Evolutionary conservation across 169 alveolate species (phyloP).

Genomic region (Plasmodium coatneyi): DNA sequence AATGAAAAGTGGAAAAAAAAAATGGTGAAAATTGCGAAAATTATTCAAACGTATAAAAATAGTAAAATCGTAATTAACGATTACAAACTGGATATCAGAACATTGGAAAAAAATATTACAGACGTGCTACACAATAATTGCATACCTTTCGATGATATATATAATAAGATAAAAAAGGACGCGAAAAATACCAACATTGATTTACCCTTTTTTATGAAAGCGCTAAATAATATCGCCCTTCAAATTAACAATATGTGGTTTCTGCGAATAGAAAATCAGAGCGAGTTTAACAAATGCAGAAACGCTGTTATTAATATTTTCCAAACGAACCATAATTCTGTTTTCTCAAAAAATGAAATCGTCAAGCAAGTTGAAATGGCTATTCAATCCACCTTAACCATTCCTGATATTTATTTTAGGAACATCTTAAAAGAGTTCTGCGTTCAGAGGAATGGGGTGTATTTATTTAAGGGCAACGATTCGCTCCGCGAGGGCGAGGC

Average conservation of each 20-base stretch:
- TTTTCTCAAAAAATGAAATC: slow-evolving; percentile 57
- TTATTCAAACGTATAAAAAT: slow-evolving; percentile 66
- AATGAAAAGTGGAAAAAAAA: slow-evolving; percentile 73
- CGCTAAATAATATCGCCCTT: slow-evolving; percentile 53
- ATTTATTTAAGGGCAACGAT: slow-evolving; percentile 70
- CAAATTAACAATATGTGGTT: slow-evolving; percentile 70
- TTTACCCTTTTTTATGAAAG: slow-evolving; percentile 31
- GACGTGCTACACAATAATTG: slow-evolving; percentile 60
- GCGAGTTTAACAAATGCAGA: slow-evolving; percentile 66
- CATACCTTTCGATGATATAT: slow-evolving; percentile 45
- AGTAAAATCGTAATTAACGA: slow-evolving; percentile 70
- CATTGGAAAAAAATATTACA: slow-evolving; percentile 64
- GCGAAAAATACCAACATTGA: slow-evolving; percentile 36
- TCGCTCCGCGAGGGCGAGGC: neutral
- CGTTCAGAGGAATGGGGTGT: slow-evolving; percentile 65
- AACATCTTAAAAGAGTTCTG: slow-evolving; percentile 75
- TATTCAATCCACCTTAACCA: slow-evolving; percentile 58
- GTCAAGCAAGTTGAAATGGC: slow-evolving; percentile 26
- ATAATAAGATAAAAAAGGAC: slow-evolving; percentile 48
- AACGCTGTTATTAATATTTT: slow-evolving; percentile 65
- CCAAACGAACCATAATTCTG: slow-evolving; percentile 46
- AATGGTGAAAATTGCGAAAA: slow-evolving; percentile 67
- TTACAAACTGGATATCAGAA: slow-evolving; percentile 50
- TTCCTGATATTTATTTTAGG: slow-evolving; percentile 77
- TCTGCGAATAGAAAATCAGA: slow-evolving; percentile 34